Evolutionary conservation across 2,329 filamentous ascomycete genomes (phyloP), one percentile per base, ranked within the genome.

Genomic region (Eurotiales sp.): DNA sequence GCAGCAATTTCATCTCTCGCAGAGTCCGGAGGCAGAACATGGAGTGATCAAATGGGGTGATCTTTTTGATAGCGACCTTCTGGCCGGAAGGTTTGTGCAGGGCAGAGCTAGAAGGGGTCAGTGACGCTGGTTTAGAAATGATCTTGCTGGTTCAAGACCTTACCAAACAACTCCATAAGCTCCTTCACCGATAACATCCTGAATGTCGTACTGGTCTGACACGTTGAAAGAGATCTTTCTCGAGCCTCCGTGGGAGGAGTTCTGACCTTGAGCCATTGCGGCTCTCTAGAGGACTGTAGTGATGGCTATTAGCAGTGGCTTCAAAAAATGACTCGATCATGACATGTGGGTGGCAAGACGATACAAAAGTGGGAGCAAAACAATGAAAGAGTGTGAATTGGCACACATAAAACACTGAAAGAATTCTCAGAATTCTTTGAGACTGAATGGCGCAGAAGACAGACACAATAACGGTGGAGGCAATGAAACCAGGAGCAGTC

Each of bases 21-120:
- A 99, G 79, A 1, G 93, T 99, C 70, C 93, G 82, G 64, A 99
- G 77, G 71, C 92, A 96, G 80, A 96, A 96, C 91, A 96, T 96
- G 69, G 90, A 96, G 72, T 97, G 93, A 67, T 99, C 93, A 73
- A 99, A 99, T 5, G 93, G 93, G 0, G 91, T 97, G 65, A 99
- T 99, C 82, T 99, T 99, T 81, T 99, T 99, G 80, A 99, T 99
- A 55, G 93, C 93, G 55, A 99, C 93, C 76, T 97, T 97, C 74
- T 99, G 93, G 57, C 90, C 86, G 0, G 93, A 97, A 19, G 93
- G 93, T 77, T 97, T 97, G 79, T 99, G 93, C 61, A 97, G 85
- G 52, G 93, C 93, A 55, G 93, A 99, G 77, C 51, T 53, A n/a
- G 11, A 23, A 17, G 3, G 90, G 96, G 62, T 56, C 40, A 55